phyloP scores from a whole-genome alignment of 2,329 filamentous ascomycete genomes.

The Neopestalotiopsis rosae region DNA sequence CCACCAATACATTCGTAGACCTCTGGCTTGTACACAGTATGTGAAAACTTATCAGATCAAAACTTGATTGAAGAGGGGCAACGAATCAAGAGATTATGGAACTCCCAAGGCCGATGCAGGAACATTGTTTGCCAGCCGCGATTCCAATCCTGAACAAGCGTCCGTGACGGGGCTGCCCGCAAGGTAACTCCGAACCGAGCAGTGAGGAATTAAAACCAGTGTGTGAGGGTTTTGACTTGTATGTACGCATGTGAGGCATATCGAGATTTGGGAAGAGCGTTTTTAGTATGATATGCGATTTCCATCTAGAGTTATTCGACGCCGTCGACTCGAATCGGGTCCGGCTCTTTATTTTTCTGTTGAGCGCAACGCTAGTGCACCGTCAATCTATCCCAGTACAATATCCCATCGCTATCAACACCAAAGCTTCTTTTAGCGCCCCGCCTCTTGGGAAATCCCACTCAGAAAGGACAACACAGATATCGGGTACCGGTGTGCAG shows the following conservation, averaged over 20 bases:
- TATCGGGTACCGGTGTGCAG: background rate
- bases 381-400: background rate
- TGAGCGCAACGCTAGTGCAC: background rate
- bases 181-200: slow-evolving; percentile 1
- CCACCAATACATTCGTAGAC: background rate
- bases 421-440: background rate
- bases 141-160: background rate
- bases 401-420: background rate
- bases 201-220: background rate
- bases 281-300: background rate
- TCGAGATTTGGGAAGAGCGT: background rate
- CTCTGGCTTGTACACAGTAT: background rate
- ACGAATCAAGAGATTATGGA: background rate
- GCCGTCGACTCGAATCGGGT: background rate
- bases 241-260: background rate
- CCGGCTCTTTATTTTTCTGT: background rate
- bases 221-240: background rate
- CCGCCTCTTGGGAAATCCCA: background rate
- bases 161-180: background rate
- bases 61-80: background rate
- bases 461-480: background rate
- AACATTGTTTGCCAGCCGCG: background rate
- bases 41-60: background rate
- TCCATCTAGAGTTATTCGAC: background rate
- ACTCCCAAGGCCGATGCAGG: background rate